Evolutionary conservation across 306 rosid species (phyloP), one percentile per base, ranked within the genome.

Genomic region (Clitoria ternatea): DNA sequence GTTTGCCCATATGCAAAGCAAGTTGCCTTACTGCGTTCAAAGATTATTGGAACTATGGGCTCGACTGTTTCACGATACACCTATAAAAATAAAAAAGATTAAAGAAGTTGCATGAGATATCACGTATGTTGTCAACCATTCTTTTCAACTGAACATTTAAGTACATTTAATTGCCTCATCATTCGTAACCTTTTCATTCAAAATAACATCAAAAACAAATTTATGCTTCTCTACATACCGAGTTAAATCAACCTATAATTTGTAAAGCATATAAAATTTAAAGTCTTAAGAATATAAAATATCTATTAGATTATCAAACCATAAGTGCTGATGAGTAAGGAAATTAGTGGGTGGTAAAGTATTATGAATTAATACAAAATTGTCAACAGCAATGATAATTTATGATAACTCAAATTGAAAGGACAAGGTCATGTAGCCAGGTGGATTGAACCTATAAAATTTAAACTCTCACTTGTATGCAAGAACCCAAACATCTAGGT

Each of bases 1-100:
- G 99, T 95, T 84, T 95, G 99, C 17, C 99, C 99, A 20, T 95
- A 95, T 13, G 99, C 99, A 80, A 95, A 95, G 88, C 99, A 95
- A 30, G 99, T 95, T 44, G 97, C 99, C 76, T 95, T 95, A 33
- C 96, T 95, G 63, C 99, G 92, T 66, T 95, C 96, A 79, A 95
- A 95, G 61, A 95, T 91, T 53, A 95, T 87, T 49, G 99, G 99
- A 86, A 95, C 97, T 70, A 95, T 91, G 76, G 99, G 99, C 83
- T 95, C 99, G 67, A 95, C 99, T 14, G 99, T 95, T 85, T 95
- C 97, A 79, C 81, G 88, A 73, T 95, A 95, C 13, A 95, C 97
- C 99, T 95, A 77, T 9, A 43, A 39, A 77, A 61, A 19, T 40
- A 37, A 29, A 15, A 66, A 78, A 6, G 24, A 39, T 48, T 36